Percentiles rank a stretch among this genome's conserved stretches.
These are phyloP conservation scores for Podila minutissima DNA, from an alignment of 192 early-diverging fungal genomes.

Conservation along the genomic window DNA sequence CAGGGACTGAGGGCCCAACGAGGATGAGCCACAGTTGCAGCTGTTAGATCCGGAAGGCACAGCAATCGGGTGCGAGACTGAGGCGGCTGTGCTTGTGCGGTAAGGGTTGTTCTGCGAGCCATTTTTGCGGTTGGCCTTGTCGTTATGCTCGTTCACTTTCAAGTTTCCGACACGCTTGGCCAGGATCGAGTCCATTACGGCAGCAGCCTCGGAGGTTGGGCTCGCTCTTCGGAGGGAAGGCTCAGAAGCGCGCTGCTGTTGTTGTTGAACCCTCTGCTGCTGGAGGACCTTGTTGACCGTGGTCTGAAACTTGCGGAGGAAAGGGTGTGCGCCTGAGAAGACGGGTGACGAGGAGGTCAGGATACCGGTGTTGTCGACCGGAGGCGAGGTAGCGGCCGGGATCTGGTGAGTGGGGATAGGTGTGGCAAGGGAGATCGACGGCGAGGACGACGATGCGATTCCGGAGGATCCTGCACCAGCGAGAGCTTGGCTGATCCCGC, in stretches of 20 bases:
- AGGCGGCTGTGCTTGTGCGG: slow-evolving; percentile 18
- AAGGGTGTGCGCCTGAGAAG: slow-evolving; percentile 29
- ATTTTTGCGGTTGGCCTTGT: not conserved
- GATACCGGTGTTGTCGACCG: not conserved
- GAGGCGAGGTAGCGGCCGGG: not conserved
- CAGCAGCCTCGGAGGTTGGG: slow-evolving; percentile 21
- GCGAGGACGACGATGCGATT: not conserved
- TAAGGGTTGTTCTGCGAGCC: not conserved
- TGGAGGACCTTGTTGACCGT: slow-evolving; percentile 5
- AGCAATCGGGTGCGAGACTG: not conserved
- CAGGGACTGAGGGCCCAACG: too few relatives aligned
- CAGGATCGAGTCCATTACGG: slow-evolving; percentile 6
- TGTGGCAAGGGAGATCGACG: not conserved
- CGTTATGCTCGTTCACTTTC: not conserved
- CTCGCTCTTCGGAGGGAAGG: not conserved
- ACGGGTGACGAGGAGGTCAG: slow-evolving; percentile 20
- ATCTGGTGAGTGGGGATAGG: not conserved
- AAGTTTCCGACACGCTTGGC: not conserved
- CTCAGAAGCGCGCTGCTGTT: not conserved
- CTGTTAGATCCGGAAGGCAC: not conserved
- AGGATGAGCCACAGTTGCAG: not conserved
- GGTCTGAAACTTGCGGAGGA: slow-evolving; percentile 40
- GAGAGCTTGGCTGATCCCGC: not conserved
- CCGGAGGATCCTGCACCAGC: not conserved
- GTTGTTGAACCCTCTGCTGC: slow-evolving; percentile 1